Evolutionary conservation across 768 basidiomycete species (phyloP), one percentile per base, ranked within the genome.

Genomic region (Jaapia argillacea): DNA sequence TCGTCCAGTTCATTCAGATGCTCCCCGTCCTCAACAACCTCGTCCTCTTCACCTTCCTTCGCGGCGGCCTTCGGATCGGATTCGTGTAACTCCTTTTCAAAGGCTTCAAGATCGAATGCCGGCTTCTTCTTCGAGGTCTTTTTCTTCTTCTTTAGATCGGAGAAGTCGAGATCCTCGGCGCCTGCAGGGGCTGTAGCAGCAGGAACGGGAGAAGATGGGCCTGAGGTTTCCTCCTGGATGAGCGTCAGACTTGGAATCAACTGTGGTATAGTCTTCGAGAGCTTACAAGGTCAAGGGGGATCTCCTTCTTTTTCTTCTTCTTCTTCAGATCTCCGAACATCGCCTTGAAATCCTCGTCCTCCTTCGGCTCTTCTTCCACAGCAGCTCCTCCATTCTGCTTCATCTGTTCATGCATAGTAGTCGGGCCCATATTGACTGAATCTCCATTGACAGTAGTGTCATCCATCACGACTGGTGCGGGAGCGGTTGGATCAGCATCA

Each of bases 121-220:
- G 83, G 76, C 67, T 94, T 97, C 70, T 93, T 94, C 67, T 82
- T 81, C 47, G 74, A 66, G 24, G 74, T 71, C 58, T 92, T 92
- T 67, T 91, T 93, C 71, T 93, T 93, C 73, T 92, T 94, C 70
- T 97, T 96, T 61, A 97, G 72, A 59, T 97, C 94, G 5, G 86
- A 89, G 60, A 97, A 97, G 66, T 91, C 88, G 46, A 93, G 72
- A 53, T 92, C 92, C 48, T 85, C 89, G 70, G 54, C 42, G 20
- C 51, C 52, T 3, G 52, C 54, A 47, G 55, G 58, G n/a, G 50
- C 54, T 5, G 24, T 45, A 1, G 58, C 46, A 18, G 62, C 65
- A 39, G 62, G 53, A 2, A 61, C 63, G 14, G 82, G 78, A 12
- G 83, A 81, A 0, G 81, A 76, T 22, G 79, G 67, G 20, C 78